These are phyloP conservation scores for Monosporascus sp. DNA, from an alignment of 2,329 filamentous ascomycete genomes.

Conservation along the genomic window DNA sequence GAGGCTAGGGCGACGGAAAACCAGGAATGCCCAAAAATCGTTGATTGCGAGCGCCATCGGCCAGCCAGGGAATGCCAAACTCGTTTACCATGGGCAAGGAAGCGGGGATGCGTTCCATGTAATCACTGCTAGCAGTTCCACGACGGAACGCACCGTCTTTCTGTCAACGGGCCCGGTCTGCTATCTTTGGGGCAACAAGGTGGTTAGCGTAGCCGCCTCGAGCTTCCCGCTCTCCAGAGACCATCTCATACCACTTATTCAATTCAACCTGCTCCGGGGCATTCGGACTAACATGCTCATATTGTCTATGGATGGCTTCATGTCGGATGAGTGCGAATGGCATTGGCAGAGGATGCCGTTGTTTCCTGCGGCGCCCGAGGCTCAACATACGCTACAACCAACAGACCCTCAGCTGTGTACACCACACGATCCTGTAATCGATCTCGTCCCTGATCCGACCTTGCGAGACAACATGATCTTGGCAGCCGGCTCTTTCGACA, in stretches of 20 bases:
- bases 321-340: constrained; percentile 7
- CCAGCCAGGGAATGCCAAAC: too few relatives aligned
- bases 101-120: too few relatives aligned
- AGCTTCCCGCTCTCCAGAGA: constrained; percentile 19
- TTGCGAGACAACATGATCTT: constrained; percentile 19
- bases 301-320: constrained; percentile 16
- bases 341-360: constrained; percentile 13
- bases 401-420: constrained; percentile 17
- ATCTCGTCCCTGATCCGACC: constrained; percentile 13
- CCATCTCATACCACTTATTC: constrained; percentile 29
- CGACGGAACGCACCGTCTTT: too few relatives aligned
- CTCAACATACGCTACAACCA: constrained; percentile 17
- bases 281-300: constrained; percentile 26
- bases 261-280: constrained; percentile 33
- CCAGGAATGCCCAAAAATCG: neutral
- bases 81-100: too few relatives aligned
- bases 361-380: constrained; percentile 7
- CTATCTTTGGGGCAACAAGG: too few relatives aligned
- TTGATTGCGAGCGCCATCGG: too few relatives aligned
- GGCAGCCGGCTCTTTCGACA: constrained; percentile 3
- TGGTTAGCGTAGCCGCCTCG: too few relatives aligned
- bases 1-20: constrained; percentile 9
- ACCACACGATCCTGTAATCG: constrained; percentile 19
- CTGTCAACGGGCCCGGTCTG: too few relatives aligned
- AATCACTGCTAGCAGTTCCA: too few relatives aligned